These are phyloP conservation scores for Allium sativum DNA, from an alignment of 106 monocot species.

Conservation along the genomic window DNA sequence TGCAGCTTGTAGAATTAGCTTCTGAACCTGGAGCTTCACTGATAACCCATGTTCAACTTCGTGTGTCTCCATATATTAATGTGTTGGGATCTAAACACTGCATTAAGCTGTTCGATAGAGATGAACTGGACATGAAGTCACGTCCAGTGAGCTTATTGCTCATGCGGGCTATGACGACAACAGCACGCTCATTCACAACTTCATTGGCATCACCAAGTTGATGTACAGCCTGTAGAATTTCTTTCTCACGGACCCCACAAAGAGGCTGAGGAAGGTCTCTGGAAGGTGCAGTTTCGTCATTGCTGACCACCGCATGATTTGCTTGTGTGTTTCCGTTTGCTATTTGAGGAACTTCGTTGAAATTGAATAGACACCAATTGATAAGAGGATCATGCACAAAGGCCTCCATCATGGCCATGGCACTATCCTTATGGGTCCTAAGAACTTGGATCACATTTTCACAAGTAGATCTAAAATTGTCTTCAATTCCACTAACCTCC, in stretches of 20 bases:
- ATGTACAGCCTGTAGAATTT: slow-evolving; percentile 92
- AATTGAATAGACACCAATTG: slow-evolving; percentile 96
- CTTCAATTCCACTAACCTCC: slow-evolving; percentile 99
- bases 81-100: slow-evolving; percentile 34
- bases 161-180: slow-evolving; percentile 89
- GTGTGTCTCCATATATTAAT: slow-evolving; percentile 35
- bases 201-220: slow-evolving; percentile 96
- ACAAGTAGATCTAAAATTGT: slow-evolving; percentile 92
- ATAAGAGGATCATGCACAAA: slow-evolving; percentile 99
- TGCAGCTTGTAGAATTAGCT: slow-evolving; percentile 71
- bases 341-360: slow-evolving; percentile 98
- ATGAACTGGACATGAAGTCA: slow-evolving; percentile 67
- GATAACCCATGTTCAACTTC: slow-evolving; percentile 67
- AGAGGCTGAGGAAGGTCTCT: slow-evolving; percentile 76
- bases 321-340: slow-evolving; percentile 41
- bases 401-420: slow-evolving; percentile 99
- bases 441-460: slow-evolving; percentile 99
- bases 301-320: slow-evolving; percentile 64
- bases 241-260: slow-evolving; percentile 76
- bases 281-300: slow-evolving; percentile 54
- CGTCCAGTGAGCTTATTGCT: slow-evolving; percentile 90
- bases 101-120: slow-evolving; percentile 22
- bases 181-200: slow-evolving; percentile 81
- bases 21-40: slow-evolving; percentile 77
- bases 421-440: slow-evolving; percentile 91